Base-by-base conservation (phyloP, 2,329 filamentous ascomycete genomes). In the Conoideocrella luteorostrata region DNA sequence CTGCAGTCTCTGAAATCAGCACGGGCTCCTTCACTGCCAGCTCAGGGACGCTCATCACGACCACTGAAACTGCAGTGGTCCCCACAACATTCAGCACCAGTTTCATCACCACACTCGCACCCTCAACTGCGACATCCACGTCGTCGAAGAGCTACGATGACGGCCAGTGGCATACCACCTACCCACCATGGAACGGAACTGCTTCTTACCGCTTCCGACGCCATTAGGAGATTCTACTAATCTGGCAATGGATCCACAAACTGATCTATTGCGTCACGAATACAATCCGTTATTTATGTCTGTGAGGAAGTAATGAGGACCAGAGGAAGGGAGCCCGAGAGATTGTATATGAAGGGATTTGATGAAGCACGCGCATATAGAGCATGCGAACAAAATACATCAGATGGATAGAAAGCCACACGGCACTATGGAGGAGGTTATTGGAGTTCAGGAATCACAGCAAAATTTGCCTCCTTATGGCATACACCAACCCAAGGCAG, bases 161-260 rank as follows among this genome's bases (percentile, higher is more conserved):
- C 42, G 70, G 70, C 15, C 55, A 55, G 39, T 73, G 70, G 71
- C 68, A 70, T 45, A 70, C 70, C 4, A 62, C 61, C 1, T 73
- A 72, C 43, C 67, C 68, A 3, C 34, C 66, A 0, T 70, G 66
- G 66, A 73, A 70, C 47, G 61, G 55, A 41, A 70, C 69, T 2
- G 47, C 20, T 23, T 30, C 17, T 35, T 29, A 47, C 15, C 38
- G 35, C 12, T 24, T 23, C 13, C 39, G 39, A 22, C 33, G 28
- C 10, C 4, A 17, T 23, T 39, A 22, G 35, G 3, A 21, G 3
- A 17, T 20, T 29, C n/a, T n/a, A n/a, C n/a, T n/a, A n/a, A n/a
- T n/a, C n/a, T n/a, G n/a, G n/a, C n/a, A n/a, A 33, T 18, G 2
- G n/a, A 33, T 41, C 32, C 15, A 18, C 9, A 9, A 24, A 29